phyloP scores from a whole-genome alignment of 2,329 filamentous ascomycete genomes.

The Diaporthe australafricana region DNA sequence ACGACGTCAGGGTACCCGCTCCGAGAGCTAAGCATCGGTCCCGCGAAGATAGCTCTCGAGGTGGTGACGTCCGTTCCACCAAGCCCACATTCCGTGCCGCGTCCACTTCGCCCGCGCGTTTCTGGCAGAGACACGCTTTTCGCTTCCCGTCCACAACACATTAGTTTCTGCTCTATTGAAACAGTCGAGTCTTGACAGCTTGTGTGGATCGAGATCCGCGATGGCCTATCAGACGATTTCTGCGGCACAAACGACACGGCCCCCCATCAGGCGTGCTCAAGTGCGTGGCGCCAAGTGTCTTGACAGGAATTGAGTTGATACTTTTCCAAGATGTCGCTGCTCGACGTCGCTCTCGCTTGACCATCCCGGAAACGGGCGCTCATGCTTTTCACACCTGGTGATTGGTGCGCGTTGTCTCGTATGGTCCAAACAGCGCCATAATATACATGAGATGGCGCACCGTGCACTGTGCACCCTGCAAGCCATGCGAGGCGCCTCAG shows the following conservation, averaged over 20 bases:
- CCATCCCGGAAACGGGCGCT: neutral
- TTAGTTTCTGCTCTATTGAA: conserved; percentile 23
- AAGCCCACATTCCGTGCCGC: conserved; percentile 2
- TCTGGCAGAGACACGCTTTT: conserved; percentile 10
- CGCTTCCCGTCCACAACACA: neutral
- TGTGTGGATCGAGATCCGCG: conserved; percentile 14
- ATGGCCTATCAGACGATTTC: conserved; percentile 9
- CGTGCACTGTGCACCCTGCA: neutral
- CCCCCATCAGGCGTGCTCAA: neutral
- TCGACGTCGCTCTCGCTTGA: neutral
- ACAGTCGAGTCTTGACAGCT: conserved; percentile 12
- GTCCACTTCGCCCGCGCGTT: neutral
- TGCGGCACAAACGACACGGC: conserved; percentile 15
- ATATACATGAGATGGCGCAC: conserved; percentile 11
- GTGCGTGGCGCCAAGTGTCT: conserved; percentile 2
- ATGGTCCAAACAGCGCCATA: neutral
- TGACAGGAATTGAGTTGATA: conserved; percentile 13
- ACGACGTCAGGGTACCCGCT: neutral
- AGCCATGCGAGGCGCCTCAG: conserved; percentile 17
- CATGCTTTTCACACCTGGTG: neutral
- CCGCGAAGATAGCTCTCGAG: conserved; percentile 7
- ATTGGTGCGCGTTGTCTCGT: neutral
- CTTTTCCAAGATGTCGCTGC: neutral
- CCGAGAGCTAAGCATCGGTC: neutral
- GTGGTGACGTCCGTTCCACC: neutral